Conservation (phyloP, 257 asterid species). For the Nyctanthes arbortristis region DNA sequence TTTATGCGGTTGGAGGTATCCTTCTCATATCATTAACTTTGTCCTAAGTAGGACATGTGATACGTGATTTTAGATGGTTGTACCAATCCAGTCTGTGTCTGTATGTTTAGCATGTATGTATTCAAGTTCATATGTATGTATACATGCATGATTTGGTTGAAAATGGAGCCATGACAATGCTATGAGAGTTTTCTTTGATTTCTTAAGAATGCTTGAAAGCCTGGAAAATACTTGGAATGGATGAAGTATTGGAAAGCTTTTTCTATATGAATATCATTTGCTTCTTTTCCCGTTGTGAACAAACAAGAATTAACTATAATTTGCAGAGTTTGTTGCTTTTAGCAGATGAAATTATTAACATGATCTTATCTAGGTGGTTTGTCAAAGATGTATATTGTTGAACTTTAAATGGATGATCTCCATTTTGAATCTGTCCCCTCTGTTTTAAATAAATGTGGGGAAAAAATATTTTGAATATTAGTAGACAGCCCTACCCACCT, state of each 20-base stretch:
- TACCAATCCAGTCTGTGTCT: neutral
- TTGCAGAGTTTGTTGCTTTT: neutral
- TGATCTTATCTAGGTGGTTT: neutral
- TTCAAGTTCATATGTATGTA: neutral
- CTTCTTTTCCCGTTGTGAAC: neutral
- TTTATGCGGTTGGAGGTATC: conserved; percentile 93
- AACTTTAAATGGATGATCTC: neutral
- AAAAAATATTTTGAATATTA: no score
- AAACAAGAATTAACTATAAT: neutral
- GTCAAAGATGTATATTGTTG: neutral
- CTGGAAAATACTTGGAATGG: neutral
- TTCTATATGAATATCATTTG: neutral
- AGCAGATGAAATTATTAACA: neutral
- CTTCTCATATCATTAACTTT: conserved; percentile 9
- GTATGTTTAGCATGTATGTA: neutral
- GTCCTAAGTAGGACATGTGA: conserved; percentile 3
- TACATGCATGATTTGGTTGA: neutral
- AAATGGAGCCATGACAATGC: neutral
- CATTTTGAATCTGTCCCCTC: no score
- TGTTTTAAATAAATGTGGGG: no score
- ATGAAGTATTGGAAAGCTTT: neutral
- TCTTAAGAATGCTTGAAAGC: neutral
- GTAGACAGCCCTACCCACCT: no score
- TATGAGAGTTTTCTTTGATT: neutral
- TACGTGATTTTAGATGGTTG: neutral